Evolutionary conservation across 2,329 filamentous ascomycete genomes (phyloP).

Genomic region (Fusarium pilosicola): DNA sequence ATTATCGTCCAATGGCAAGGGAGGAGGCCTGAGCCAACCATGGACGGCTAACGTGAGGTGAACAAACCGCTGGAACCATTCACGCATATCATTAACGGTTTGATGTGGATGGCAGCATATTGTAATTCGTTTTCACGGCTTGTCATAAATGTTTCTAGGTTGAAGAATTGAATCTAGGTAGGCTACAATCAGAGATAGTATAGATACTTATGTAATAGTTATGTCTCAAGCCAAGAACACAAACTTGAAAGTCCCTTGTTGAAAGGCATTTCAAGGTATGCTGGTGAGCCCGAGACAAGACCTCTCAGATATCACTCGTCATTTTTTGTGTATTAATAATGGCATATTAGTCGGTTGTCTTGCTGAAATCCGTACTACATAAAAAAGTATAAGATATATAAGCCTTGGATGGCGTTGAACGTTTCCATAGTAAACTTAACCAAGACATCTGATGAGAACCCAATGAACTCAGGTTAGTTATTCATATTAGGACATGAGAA

Average conservation of each 20-base stretch:
- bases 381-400: neutral
- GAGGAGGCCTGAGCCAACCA: neutral
- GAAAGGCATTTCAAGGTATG: neutral
- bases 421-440: too few species aligned
- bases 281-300: neutral
- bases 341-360: neutral
- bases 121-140: neutral
- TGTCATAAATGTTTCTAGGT: neutral
- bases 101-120: neutral
- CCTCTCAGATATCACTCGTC: neutral
- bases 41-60: neutral
- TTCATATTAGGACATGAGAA: neutral
- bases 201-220: neutral
- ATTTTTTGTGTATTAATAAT: neutral
- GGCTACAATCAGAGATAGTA: neutral
- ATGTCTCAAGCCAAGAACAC: neutral
- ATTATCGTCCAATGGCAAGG: slow-evolving; percentile 1
- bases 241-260: neutral
- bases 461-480: neutral
- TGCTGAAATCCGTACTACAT: neutral
- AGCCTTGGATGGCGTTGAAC: neutral
- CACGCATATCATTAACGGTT: neutral
- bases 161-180: neutral
- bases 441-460: neutral
- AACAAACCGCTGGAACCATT: neutral